phyloP scores from a whole-genome alignment of 306 rosid species.

The Vigna radiata region DNA sequence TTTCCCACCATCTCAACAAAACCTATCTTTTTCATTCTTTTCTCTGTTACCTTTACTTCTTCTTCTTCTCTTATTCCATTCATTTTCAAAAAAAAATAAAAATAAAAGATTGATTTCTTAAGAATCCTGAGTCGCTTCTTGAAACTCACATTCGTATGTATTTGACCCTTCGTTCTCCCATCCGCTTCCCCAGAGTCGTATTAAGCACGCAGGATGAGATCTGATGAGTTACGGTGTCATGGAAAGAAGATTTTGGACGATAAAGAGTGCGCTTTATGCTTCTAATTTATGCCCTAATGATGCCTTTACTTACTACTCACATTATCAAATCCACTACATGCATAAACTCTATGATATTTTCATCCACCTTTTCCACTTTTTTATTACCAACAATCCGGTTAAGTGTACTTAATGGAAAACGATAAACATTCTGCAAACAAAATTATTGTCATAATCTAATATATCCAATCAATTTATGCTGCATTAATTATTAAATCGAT shows the following conservation, averaged over 20 bases:
- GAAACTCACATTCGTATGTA: too few species aligned
- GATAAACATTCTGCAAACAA: conserved; percentile 53
- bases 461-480: conserved; percentile 34
- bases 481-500: conserved; percentile 38
- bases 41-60: too few species aligned
- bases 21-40: too few species aligned
- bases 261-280: conserved; percentile 38
- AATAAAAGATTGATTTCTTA: too few species aligned
- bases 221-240: background rate
- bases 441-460: conserved; percentile 51
- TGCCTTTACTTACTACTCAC: conserved; percentile 22
- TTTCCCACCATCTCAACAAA: conserved; percentile 39
- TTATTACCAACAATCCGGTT: conserved; percentile 21
- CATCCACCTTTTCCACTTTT: background rate
- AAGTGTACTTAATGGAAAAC: conserved; percentile 41
- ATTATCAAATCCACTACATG: conserved; percentile 27
- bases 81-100: too few species aligned
- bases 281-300: conserved; percentile 42
- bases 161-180: background rate
- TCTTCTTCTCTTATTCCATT: too few species aligned
- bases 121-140: too few species aligned
- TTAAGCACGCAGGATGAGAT: background rate
- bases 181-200: background rate
- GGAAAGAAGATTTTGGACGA: conserved; percentile 22
- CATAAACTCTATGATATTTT: background rate